phyloP scores from a whole-genome alignment of 805 yeast genomes.

The Wickerhamiella kurtzmanii region DNA sequence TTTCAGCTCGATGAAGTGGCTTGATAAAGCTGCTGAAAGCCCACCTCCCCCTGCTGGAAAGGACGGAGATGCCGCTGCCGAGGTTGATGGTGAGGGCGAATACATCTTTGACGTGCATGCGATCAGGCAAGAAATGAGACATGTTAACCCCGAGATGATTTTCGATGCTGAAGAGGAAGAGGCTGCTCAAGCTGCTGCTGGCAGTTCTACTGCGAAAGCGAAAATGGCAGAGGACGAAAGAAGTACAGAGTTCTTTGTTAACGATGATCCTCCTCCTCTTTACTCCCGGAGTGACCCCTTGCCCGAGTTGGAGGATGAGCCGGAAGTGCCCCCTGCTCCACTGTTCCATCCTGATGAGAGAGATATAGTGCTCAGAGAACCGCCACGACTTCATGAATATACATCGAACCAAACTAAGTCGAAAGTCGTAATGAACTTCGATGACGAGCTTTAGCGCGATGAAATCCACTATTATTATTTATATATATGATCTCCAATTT shows the following conservation, averaged over 20 bases:
- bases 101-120: constrained; percentile 31
- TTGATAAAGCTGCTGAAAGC: constrained; percentile 31
- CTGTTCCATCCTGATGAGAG: not conserved
- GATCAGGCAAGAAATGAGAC: constrained; percentile 25
- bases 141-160: constrained; percentile 21
- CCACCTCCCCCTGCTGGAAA: constrained; percentile 1
- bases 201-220: not conserved
- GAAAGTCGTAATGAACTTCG: not conserved
- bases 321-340: not conserved
- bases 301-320: constrained; percentile 4
- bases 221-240: not conserved
- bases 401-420: not conserved
- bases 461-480: not conserved
- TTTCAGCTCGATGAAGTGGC: constrained; percentile 38
- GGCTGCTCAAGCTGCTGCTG: not conserved
- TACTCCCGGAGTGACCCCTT: not conserved
- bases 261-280: not conserved
- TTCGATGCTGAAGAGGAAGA: constrained; percentile 12
- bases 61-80: constrained; percentile 13
- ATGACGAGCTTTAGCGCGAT: not conserved
- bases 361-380: not conserved
- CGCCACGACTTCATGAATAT: not conserved
- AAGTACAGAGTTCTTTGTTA: not conserved
- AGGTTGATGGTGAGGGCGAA: constrained; percentile 27
- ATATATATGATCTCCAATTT: not conserved